These are phyloP conservation scores for Aciculoconidium aculeatum DNA, from an alignment of 805 yeast species.

Conservation along the genomic window DNA sequence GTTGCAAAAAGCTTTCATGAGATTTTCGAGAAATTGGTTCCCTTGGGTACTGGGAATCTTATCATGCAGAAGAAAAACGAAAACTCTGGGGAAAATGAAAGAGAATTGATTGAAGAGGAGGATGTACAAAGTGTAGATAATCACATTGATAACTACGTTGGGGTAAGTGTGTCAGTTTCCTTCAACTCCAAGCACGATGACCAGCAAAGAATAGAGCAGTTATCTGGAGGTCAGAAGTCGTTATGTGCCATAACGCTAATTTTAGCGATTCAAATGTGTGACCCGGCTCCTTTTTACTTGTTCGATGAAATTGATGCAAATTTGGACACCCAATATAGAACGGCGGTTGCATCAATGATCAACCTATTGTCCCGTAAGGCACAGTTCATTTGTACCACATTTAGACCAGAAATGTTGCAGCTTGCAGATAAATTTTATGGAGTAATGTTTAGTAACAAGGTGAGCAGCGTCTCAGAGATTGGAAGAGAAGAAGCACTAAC, in stretches of 20 bases:
- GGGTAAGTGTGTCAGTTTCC: conserved; percentile 82
- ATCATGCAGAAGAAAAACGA: conserved; percentile 48
- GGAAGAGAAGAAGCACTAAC: conserved; percentile 66
- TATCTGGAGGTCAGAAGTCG: conserved; percentile 96
- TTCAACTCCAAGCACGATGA: conserved; percentile 84
- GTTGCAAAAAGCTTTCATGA: conserved; percentile 69
- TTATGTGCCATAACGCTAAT: conserved; percentile 94
- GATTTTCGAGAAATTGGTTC: conserved; percentile 77
- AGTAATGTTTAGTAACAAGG: conserved; percentile 76
- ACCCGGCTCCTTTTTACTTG: conserved; percentile 94
- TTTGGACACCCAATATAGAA: conserved; percentile 84
- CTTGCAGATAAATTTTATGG: conserved; percentile 86
- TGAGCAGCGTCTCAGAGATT: conserved; percentile 71
- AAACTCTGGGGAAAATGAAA: conserved; percentile 11
- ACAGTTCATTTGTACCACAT: conserved; percentile 94
- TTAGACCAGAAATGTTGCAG: conserved; percentile 86
- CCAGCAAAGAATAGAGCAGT: conserved; percentile 80
- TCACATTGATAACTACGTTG: conserved; percentile 56
- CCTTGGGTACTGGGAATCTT: conserved; percentile 71
- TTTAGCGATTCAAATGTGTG: conserved; percentile 88
- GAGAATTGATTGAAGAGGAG: conserved; percentile 12
- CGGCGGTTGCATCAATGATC: conserved; percentile 77
- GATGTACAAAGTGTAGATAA: conserved; percentile 13
- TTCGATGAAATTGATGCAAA: conserved; percentile 98
- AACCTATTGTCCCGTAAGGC: conserved; percentile 59